Conservation (phyloP, 176 grass and related monocot species). For the Stipa capillata region DNA sequence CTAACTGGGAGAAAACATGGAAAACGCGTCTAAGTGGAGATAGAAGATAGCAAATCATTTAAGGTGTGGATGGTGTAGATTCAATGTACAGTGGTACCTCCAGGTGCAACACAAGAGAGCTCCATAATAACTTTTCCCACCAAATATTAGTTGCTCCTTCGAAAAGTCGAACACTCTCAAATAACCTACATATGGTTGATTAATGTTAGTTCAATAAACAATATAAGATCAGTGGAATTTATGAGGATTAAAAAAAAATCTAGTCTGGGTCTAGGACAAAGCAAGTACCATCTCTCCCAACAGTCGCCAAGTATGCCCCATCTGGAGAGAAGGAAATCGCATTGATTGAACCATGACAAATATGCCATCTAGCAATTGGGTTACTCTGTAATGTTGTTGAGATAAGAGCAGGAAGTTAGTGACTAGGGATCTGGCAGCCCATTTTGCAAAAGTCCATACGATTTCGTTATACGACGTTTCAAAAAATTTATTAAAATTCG, state of each 20-base stretch:
- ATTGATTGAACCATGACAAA: constrained; percentile 88
- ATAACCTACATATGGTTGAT: constrained; percentile 55
- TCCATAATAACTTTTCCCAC: constrained; percentile 97
- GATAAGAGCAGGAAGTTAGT: background rate
- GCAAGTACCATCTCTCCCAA: constrained; percentile 89
- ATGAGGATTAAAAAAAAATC: background rate
- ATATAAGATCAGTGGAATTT: background rate
- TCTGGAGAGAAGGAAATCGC: constrained; percentile 86
- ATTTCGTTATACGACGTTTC: background rate
- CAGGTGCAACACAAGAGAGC: constrained; percentile 84
- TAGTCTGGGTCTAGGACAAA: constrained; percentile 10
- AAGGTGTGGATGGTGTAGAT: constrained; percentile 25
- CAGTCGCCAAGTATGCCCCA: constrained; percentile 71
- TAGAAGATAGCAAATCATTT: background rate
- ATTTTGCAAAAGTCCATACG: background rate
- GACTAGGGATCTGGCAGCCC: background rate
- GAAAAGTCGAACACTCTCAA: constrained; percentile 91
- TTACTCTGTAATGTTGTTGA: constrained; percentile 62
- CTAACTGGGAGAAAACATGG: constrained; percentile 2
- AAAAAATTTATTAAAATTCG: background rate
- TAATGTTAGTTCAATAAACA: constrained; percentile 4
- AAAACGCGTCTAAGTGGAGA: background rate
- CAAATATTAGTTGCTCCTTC: constrained; percentile 90
- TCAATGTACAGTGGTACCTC: constrained; percentile 52
- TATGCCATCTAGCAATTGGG: constrained; percentile 89